Conservation (phyloP, 208 protist genomes). For the Trypanosomatidae sp. region DNA sequence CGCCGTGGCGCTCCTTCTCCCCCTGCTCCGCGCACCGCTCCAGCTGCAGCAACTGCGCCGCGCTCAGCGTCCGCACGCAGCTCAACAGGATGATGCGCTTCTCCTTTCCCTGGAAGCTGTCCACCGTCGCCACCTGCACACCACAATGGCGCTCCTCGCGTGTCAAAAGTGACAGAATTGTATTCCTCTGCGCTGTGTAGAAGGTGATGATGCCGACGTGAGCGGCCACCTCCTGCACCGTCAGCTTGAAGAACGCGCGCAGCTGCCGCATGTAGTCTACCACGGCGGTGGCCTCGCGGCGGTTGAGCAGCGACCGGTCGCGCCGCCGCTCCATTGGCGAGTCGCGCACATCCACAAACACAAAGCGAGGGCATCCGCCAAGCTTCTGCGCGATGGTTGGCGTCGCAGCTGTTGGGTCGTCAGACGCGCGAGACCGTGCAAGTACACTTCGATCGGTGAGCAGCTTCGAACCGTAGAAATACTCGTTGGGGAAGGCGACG, state of each 20-base stretch:
- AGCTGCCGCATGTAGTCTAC: slow-evolving; percentile 75
- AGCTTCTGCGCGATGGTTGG: slow-evolving; percentile 21
- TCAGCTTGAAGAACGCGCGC: slow-evolving; percentile 46
- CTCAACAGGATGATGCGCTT: slow-evolving; percentile 93
- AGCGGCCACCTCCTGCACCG: slow-evolving; percentile 46
- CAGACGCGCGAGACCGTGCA: slow-evolving; percentile 3
- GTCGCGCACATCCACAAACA: slow-evolving; percentile 67
- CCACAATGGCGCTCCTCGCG: slow-evolving; percentile 49
- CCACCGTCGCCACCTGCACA: slow-evolving; percentile 89
- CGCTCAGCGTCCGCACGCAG: slow-evolving; percentile 69
- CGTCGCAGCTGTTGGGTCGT: neutral
- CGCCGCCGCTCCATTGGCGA: slow-evolving; percentile 50
- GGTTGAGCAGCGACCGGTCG: slow-evolving; percentile 45
- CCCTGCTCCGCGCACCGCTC: slow-evolving; percentile 20
- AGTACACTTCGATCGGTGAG: slow-evolving; percentile 45
- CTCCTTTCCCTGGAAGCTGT: slow-evolving; percentile 95
- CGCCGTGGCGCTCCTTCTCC: slow-evolving; percentile 18
- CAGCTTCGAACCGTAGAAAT: slow-evolving; percentile 78
- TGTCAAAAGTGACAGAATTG: slow-evolving; percentile 45
- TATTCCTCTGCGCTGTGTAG: slow-evolving; percentile 70
- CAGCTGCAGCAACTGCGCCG: slow-evolving; percentile 26
- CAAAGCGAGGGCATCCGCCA: slow-evolving; percentile 44
- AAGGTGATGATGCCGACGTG: slow-evolving; percentile 83
- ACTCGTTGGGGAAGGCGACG: slow-evolving; percentile 76
- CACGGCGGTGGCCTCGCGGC: slow-evolving; percentile 53